A percentile compares a stretch with the other conserved stretches of the same genome.
Evolutionary conservation across 1,284 basidiomycete genomes (phyloP).

Genomic region (Marasmius oreades): DNA sequence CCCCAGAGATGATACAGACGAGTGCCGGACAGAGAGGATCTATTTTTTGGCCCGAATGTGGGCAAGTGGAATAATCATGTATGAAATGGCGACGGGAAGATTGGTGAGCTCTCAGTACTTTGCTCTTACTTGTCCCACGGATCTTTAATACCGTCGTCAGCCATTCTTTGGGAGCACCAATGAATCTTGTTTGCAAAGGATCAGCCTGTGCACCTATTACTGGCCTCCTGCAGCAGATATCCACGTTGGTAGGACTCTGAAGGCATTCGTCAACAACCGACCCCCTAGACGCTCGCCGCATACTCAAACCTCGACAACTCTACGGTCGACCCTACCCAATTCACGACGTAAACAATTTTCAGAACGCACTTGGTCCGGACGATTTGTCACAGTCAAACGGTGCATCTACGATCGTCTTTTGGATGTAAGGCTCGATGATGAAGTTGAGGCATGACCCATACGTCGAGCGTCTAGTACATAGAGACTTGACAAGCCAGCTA

Average conservation of each 20-base stretch:
- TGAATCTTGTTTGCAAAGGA: conserved; percentile 20
- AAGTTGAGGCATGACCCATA: too few relatives aligned
- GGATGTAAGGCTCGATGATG: too few relatives aligned
- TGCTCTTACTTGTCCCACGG: not conserved
- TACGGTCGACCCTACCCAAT: too few relatives aligned
- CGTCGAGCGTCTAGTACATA: too few relatives aligned
- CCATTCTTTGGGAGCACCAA: conserved; percentile 31
- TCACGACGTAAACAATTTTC: too few relatives aligned
- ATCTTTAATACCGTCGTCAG: conserved; percentile 19
- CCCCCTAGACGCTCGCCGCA: too few relatives aligned
- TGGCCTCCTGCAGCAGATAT: conserved; percentile 34
- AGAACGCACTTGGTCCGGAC: too few relatives aligned
- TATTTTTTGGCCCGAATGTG: conserved; percentile 54
- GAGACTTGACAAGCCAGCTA: too few relatives aligned
- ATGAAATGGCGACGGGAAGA: conserved; percentile 67
- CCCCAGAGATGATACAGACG: conserved; percentile 60
- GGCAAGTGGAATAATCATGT: conserved; percentile 71
- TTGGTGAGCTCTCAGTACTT: conserved; percentile 36
- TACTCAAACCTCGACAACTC: too few relatives aligned
- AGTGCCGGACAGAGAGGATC: conserved; percentile 34
- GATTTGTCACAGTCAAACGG: too few relatives aligned
- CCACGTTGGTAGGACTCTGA: conserved; percentile 34
- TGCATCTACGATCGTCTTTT: too few relatives aligned
- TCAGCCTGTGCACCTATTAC: conserved; percentile 23
- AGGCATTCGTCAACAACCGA: conserved; percentile 39